Base-by-base conservation (phyloP, 2,329 filamentous ascomycete species). In the Fusarium lateritium region DNA sequence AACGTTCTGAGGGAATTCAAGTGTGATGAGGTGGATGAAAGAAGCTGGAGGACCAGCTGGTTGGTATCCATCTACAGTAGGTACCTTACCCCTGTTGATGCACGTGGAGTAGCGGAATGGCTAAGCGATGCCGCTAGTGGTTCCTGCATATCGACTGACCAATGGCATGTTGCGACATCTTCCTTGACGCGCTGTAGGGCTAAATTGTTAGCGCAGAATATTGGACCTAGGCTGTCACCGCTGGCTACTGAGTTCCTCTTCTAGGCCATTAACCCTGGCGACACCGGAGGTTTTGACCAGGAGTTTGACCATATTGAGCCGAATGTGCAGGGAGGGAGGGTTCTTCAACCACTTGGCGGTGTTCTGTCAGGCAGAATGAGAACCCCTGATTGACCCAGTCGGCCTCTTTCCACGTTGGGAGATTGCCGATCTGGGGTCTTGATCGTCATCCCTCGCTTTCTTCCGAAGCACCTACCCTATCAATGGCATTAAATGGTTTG, bases 341-440 rank as follows among this genome's bases (percentile, higher is more conserved):
- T 22, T 13, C 28, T 40, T 31, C 28, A 11, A 9, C 38, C 31
- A 49, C 43, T 47, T 55, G 38, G 28, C 47, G 19, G 8, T 45
- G 24, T 31, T 31, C 28, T 31, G 28, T 31, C 28, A 31, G 28
- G 33, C 39, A 36, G 44, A 49, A 21, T 50, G 14, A 26, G 24
- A 22, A 38, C 49, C 60, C 56, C 57, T 58, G 14, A 22, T 28
- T n/a, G 6, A 21, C 38, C 24, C n/a, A 33, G 19, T 42, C 10
- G 21, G 45, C 33, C 17, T 38, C 6, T 42, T 42, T 28, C 59
- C 70, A 57, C 42, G 45, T 61, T 52, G 49, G 56, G 67, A 55
- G 43, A 72, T 40, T 50, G 67, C 69, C 64, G 70, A 72, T 71
- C 70, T 24, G 60, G 70, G 58, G 67, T 50, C 34, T 46, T 61